Conservation (phyloP, 2,329 filamentous ascomycete genomes). For the Sphaerulina populicola region DNA sequence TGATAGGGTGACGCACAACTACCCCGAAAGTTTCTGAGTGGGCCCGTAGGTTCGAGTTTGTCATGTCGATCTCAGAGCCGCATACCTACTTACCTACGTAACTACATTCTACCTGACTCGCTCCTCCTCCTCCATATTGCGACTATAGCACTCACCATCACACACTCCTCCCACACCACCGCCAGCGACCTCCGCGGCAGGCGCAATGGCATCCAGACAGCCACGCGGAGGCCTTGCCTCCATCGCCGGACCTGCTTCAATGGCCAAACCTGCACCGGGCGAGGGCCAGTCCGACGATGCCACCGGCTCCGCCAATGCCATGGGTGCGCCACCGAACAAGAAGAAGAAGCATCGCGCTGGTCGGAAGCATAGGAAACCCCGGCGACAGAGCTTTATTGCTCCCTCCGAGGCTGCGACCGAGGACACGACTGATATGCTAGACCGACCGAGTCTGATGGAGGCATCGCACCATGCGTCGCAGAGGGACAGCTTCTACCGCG, state of each 20-base stretch:
- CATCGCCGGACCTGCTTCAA: constrained; percentile 12
- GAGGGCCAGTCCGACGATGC: not conserved
- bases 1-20: no score
- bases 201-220: constrained; percentile 5
- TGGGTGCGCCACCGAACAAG: constrained; percentile 9
- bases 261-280: constrained; percentile 10
- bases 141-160: not conserved
- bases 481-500: constrained; percentile 47
- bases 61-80: no score
- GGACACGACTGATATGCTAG: constrained; percentile 43
- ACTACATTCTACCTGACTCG: no score
- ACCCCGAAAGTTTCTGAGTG: no score
- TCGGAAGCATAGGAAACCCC: constrained; percentile 57
- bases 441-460: constrained; percentile 36
- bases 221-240: constrained; percentile 2
- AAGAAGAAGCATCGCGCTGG: constrained; percentile 30
- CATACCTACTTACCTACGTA: no score
- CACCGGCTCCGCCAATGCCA: not conserved
- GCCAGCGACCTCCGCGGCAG: not conserved
- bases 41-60: no score
- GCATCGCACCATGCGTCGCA: constrained; percentile 31
- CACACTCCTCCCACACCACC: not conserved
- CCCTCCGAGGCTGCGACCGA: constrained; percentile 49
- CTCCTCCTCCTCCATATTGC: not conserved
- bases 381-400: constrained; percentile 72